These are phyloP conservation scores for Coniferiporia sulphurascens DNA, from an alignment of 1,284 basidiomycete genomes.

Conservation along the genomic window DNA sequence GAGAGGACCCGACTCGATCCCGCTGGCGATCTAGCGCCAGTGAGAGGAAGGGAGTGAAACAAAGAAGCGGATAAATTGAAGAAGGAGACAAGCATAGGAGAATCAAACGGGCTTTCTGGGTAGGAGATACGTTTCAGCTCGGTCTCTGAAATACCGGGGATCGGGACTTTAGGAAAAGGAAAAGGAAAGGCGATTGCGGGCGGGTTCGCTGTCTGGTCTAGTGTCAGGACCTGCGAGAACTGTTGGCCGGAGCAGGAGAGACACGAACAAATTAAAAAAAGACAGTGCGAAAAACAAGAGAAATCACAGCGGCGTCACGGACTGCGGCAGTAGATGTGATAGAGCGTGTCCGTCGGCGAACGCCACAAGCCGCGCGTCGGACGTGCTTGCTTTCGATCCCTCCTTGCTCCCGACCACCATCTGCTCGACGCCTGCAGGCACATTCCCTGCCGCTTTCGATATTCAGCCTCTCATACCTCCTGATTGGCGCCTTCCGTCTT, in stretches of 20 bases:
- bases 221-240: constrained; percentile 1
- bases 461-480: neutral
- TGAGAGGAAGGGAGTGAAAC: neutral
- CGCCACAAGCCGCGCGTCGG: neutral
- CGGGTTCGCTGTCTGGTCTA: neutral
- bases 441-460: neutral
- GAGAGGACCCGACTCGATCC: neutral
- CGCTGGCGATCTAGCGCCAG: neutral
- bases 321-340: neutral
- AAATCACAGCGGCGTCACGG: constrained; percentile 2
- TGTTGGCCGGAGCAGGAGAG: neutral
- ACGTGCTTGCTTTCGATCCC: neutral
- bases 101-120: constrained; percentile 4
- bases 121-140: neutral
- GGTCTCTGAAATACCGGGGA: neutral
- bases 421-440: neutral
- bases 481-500: constrained; percentile 1
- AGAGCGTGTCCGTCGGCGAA: neutral
- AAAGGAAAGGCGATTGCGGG: neutral
- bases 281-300: neutral
- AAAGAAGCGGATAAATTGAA: neutral
- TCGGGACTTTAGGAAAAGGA: constrained; percentile 4
- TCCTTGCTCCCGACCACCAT: neutral
- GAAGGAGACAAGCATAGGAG: neutral
- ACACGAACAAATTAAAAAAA: neutral